Percentiles rank a stretch among this genome's conserved stretches.
Conservation (phyloP, 1,284 basidiomycete species). For the Ustilago tritici region DNA sequence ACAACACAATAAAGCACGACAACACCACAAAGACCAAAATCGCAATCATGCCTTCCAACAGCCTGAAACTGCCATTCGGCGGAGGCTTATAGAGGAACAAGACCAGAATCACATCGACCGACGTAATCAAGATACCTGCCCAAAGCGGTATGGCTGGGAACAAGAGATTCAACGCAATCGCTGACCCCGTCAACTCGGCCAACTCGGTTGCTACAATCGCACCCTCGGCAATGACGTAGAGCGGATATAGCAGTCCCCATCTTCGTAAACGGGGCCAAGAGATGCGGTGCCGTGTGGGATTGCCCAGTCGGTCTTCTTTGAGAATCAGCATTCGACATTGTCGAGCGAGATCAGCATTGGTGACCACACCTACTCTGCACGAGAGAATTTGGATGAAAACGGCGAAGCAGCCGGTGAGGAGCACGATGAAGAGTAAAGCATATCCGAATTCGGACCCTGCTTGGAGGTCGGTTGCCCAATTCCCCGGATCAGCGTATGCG, state of each 20-base stretch:
- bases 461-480: slow-evolving; percentile 68
- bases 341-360: slow-evolving; percentile 67
- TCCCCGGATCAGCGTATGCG: slow-evolving; percentile 64
- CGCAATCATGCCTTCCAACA: slow-evolving; percentile 80
- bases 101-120: slow-evolving; percentile 83
- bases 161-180: slow-evolving; percentile 82
- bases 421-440: slow-evolving; percentile 85
- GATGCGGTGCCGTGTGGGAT: slow-evolving; percentile 74
- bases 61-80: slow-evolving; percentile 68
- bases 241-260: slow-evolving; percentile 70
- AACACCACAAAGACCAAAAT: slow-evolving; percentile 71
- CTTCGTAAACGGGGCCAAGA: slow-evolving; percentile 78
- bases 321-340: slow-evolving; percentile 61
- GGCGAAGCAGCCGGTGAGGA: slow-evolving; percentile 85
- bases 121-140: slow-evolving; percentile 78
- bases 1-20: slow-evolving; percentile 83
- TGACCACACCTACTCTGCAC: slow-evolving; percentile 73
- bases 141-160: slow-evolving; percentile 77
- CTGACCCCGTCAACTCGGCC: slow-evolving; percentile 80
- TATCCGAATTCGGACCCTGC: slow-evolving; percentile 75
- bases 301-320: slow-evolving; percentile 36
- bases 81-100: slow-evolving; percentile 70
- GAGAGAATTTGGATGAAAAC: slow-evolving; percentile 79
- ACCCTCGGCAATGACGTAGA: slow-evolving; percentile 77
- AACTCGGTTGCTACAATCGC: slow-evolving; percentile 77